Evolutionary conservation across 306 rosid genomes (phyloP).

Genomic region (Clitoria ternatea): DNA sequence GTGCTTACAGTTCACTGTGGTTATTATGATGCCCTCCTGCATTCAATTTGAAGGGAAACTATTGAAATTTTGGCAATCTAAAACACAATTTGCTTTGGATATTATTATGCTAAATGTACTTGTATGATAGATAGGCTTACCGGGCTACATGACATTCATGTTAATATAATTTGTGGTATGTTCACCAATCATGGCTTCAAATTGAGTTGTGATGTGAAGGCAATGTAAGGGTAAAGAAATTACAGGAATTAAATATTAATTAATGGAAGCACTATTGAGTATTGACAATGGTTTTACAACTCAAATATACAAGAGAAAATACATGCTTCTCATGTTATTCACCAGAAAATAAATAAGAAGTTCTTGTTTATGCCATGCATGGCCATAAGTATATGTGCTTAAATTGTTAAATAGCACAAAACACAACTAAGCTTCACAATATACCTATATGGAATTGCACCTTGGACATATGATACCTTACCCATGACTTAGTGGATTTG

Average conservation of each 20-base stretch:
- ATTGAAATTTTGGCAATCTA: not conserved
- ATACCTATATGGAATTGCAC: constrained; percentile 21
- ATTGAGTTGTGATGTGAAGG: not conserved
- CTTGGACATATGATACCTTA: constrained; percentile 69
- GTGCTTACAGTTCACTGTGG: not conserved
- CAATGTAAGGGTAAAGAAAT: not conserved
- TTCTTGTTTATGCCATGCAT: not conserved
- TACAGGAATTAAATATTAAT: not conserved
- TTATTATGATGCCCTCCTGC: not conserved
- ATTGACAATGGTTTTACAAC: not conserved
- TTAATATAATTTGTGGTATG: not conserved
- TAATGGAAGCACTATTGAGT: not conserved
- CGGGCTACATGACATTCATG: not conserved
- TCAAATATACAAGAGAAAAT: not conserved
- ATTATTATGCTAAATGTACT: not conserved
- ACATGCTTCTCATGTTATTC: constrained; percentile 1
- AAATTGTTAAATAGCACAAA: constrained; percentile 9
- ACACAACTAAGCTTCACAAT: not conserved
- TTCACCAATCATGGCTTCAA: not conserved
- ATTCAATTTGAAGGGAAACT: not conserved
- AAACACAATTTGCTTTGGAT: not conserved
- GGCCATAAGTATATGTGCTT: not conserved
- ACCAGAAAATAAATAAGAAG: too few relatives aligned
- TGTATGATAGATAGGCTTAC: not conserved
- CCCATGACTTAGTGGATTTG: constrained; percentile 88